Evolutionary conservation across 176 grass and related monocot genomes (phyloP), one percentile per base, ranked within the genome.

Genomic region (Bonia amplexicaulis): DNA sequence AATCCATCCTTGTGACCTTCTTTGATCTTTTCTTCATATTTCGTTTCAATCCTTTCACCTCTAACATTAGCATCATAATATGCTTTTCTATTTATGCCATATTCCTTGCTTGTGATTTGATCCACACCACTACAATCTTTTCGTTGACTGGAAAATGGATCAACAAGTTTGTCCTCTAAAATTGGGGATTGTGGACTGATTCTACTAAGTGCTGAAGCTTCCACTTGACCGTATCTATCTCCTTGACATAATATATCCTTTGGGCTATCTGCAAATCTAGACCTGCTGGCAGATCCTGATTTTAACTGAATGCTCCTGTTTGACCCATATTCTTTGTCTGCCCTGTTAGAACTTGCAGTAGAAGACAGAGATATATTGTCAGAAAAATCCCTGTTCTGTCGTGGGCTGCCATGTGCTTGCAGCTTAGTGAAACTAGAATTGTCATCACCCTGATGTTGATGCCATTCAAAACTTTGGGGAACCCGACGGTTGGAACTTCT

Each of bases 221-320:
- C 86, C 6, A 23, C 67, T 44, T 61, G 55, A 33, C 46, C 79
- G 44, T 66, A 55, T 82, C 45, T 27, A 82, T 89, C 77, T 87
- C 71, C 84, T 81, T 89, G 85, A 86, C 85, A 85, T 69, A 82
- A 64, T 83, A 85, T 88, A 82, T 87, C 86, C 33, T 90, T 91
- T 73, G 90, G 90, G 47, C 69, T 87, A 70, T 88, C 83, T 76
- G 76, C 76, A 80, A 88, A 61, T 45, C 82, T 77, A 22, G 87
- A 94, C 67, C 79, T 90, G 72, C 58, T 76, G 35, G 79, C 23
- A 77, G 74, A 58, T 67, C 14, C 58, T 69, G 60, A 41, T 77
- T 90, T 83, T 72, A 90, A 63, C 77, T 78, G 62, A 68, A 74
- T 60, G 64, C 55, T 81, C 69, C 73, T 90, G 82, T 77, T 85